Conservation (phyloP, 148 eudicot species). For the Cornus controversa region DNA sequence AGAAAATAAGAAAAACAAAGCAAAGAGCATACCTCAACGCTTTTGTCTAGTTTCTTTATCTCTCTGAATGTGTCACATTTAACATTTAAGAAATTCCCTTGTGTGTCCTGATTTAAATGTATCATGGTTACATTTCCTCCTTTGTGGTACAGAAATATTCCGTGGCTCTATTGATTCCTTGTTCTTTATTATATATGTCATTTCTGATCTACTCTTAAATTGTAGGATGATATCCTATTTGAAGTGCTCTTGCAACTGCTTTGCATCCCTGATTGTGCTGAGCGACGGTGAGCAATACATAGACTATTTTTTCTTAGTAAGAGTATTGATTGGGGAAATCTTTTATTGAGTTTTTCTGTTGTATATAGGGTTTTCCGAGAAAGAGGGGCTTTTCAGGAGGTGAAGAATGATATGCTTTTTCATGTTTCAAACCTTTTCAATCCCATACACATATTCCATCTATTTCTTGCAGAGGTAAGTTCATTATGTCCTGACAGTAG, state of each 20-base stretch:
- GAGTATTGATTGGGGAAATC: neutral
- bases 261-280: constrained; percentile 31
- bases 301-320: neutral
- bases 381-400: constrained; percentile 31
- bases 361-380: constrained; percentile 31
- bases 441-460: constrained; percentile 70
- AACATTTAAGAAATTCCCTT: neutral
- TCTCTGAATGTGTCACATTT: neutral
- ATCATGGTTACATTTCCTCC: neutral
- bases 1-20: too few species aligned
- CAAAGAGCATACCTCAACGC: too few species aligned
- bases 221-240: constrained; percentile 83
- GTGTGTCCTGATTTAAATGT: neutral
- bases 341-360: constrained; percentile 20
- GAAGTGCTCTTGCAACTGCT: constrained; percentile 75
- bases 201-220: constrained; percentile 10
- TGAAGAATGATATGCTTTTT: constrained; percentile 37
- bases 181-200: constrained; percentile 9
- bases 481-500: neutral
- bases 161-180: neutral
- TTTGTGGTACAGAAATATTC: neutral
- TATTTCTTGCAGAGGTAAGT: constrained; percentile 81
- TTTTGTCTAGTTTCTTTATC: neutral
- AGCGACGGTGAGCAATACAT: constrained; percentile 46
- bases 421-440: constrained; percentile 61